A percentile compares a stretch with the other conserved stretches of the same genome.
These are phyloP conservation scores for Bryum argenteum DNA, from an alignment of 225 moss, liverwort and hornwort species.

Conservation along the genomic window DNA sequence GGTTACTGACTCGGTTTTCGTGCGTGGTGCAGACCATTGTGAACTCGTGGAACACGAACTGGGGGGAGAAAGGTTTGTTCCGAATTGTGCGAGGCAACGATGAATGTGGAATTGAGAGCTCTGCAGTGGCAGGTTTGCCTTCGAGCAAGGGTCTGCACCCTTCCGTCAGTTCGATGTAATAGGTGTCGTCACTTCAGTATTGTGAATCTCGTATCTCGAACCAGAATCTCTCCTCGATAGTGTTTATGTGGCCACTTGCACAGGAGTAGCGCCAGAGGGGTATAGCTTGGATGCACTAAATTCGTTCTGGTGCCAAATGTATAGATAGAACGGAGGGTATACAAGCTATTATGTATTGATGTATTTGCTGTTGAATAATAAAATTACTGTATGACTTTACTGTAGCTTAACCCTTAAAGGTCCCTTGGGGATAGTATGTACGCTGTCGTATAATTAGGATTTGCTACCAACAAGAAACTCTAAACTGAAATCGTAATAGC, in stretches of 20 bases:
- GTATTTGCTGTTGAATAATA: too few relatives aligned
- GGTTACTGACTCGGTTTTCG: background rate
- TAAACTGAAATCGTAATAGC: too few relatives aligned
- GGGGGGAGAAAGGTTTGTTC: constrained; percentile 82
- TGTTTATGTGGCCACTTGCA: constrained; percentile 4
- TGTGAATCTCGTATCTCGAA: constrained; percentile 17
- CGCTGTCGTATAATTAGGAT: too few relatives aligned
- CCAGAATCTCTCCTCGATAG: background rate
- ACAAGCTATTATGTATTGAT: too few relatives aligned
- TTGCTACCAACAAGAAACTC: too few relatives aligned
- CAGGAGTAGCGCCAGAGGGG: background rate
- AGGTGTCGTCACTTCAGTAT: background rate
- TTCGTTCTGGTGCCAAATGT: too few relatives aligned
- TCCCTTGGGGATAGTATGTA: too few relatives aligned
- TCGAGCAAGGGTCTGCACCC: constrained; percentile 60
- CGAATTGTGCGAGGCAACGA: constrained; percentile 73
- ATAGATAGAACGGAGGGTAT: too few relatives aligned
- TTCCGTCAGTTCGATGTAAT: constrained; percentile 37
- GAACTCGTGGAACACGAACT: constrained; percentile 84
- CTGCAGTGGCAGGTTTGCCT: constrained; percentile 82
- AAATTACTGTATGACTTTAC: too few relatives aligned
- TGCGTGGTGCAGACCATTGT: constrained; percentile 56
- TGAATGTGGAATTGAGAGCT: constrained; percentile 91
- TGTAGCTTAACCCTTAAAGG: too few relatives aligned
- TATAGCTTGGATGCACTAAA: background rate